Conservation (phyloP, 163 green algal genomes). For the Volvox carteri region DNA sequence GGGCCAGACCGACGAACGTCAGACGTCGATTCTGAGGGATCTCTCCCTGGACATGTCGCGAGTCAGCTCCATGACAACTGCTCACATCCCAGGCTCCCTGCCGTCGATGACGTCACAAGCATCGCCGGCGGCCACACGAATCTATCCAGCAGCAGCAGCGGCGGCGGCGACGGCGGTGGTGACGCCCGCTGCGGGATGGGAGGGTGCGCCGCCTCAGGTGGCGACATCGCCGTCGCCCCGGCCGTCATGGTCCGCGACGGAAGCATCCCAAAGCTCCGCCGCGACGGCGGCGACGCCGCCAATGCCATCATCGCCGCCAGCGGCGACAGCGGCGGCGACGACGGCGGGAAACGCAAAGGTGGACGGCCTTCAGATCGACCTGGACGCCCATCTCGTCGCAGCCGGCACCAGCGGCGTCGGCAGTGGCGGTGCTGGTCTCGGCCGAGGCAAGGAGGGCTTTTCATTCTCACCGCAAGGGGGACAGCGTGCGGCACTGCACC, state of each 20-base stretch:
- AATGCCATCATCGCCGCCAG: too few relatives aligned
- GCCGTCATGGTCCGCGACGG: not conserved
- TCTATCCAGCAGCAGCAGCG: not conserved
- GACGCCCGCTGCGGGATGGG: not conserved
- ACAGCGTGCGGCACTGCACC: not conserved
- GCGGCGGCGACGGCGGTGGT: not conserved
- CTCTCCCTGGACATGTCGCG: not conserved
- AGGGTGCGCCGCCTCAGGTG: not conserved
- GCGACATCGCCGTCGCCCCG: not conserved
- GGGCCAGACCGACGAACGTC: too few relatives aligned
- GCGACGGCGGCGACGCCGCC: not conserved
- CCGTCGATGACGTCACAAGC: conserved; percentile 10
- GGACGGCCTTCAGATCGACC: not conserved
- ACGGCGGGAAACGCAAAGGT: not conserved
- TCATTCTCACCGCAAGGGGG: not conserved
- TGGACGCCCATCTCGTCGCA: not conserved
- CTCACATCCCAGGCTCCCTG: conserved; percentile 8
- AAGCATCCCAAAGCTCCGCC: not conserved
- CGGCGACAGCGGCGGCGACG: not conserved
- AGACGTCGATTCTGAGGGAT: too few relatives aligned
- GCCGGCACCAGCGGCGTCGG: not conserved
- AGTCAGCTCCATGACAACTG: not conserved
- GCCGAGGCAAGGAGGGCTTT: not conserved
- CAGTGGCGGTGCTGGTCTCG: not conserved
- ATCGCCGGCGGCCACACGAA: not conserved